Conservation (phyloP, 2,329 filamentous ascomycete genomes). For the Ophiostoma novo-ulmi region DNA sequence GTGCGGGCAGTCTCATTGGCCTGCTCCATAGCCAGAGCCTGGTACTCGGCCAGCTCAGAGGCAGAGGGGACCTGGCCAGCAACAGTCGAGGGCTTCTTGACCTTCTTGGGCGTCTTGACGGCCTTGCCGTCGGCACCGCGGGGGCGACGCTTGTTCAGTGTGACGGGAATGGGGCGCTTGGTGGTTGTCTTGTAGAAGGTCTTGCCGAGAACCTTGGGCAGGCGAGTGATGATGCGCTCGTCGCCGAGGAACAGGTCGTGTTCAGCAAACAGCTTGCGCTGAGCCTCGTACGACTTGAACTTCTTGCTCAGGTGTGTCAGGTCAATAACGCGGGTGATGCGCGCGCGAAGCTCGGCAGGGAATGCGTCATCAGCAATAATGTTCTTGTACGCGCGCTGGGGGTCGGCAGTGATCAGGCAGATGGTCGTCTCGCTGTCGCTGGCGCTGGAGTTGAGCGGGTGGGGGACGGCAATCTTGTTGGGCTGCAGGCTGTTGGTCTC, state of each 20-base stretch:
- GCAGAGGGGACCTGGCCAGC: conserved; percentile 74
- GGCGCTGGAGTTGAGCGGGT: conserved; percentile 56
- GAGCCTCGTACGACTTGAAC: conserved; percentile 82
- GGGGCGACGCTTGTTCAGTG: conserved; percentile 57
- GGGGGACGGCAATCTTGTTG: conserved; percentile 71
- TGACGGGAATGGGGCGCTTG: conserved; percentile 84
- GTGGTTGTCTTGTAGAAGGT: conserved; percentile 78
- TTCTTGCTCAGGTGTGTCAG: conserved; percentile 73
- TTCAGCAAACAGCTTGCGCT: conserved; percentile 74
- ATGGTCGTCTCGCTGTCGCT: conserved; percentile 56
- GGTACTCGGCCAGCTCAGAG: conserved; percentile 68
- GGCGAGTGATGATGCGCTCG: conserved; percentile 68
- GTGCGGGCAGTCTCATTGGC: conserved; percentile 43
- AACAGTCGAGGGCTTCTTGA: conserved; percentile 42
- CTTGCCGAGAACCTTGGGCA: conserved; percentile 80
- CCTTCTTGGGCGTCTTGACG: conserved; percentile 51
- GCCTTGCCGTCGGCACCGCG: conserved; percentile 57
- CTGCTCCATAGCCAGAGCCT: conserved; percentile 61
- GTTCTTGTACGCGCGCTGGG: conserved; percentile 86
- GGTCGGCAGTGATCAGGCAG: conserved; percentile 72
- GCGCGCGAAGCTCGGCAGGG: conserved; percentile 59
- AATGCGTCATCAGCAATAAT: conserved; percentile 70
- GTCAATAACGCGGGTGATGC: conserved; percentile 73
- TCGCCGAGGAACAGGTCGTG: conserved; percentile 94
- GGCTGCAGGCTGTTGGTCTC: conserved; percentile 79